A percentile compares a stretch with the other conserved stretches of the same genome.
phyloP scores from a whole-genome alignment of 2,329 filamentous ascomycete genomes.

The Beauveria caledonica region DNA sequence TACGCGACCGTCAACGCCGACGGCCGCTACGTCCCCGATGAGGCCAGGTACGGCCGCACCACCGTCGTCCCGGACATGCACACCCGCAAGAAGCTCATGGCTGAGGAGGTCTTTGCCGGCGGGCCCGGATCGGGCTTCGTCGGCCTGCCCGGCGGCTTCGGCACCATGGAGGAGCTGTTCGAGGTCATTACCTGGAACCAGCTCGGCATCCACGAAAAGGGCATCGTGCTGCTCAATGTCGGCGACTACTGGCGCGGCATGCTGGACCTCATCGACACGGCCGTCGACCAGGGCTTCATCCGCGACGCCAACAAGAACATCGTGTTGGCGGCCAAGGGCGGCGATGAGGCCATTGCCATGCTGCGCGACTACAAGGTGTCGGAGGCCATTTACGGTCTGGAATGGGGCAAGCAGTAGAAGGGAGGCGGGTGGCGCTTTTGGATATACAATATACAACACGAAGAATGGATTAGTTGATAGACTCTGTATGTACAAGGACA shows the following conservation, averaged over 20 bases:
- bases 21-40: conserved; percentile 53
- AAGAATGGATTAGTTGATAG: background rate
- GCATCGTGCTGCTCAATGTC: conserved; percentile 77
- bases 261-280: conserved; percentile 69
- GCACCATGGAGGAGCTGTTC: conserved; percentile 92
- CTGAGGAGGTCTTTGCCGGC: conserved; percentile 71
- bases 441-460: background rate
- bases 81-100: conserved; percentile 91
- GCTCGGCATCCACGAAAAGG: conserved; percentile 77
- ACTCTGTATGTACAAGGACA: background rate
- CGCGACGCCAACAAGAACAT: conserved; percentile 63
- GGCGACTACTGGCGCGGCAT: conserved; percentile 90
- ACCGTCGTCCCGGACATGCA: conserved; percentile 96
- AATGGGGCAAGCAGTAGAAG: conserved; percentile 63
- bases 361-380: conserved; percentile 70
- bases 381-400: conserved; percentile 66
- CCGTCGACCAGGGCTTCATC: conserved; percentile 72
- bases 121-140: conserved; percentile 84
- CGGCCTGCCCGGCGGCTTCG: conserved; percentile 81
- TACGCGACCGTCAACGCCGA: conserved; percentile 37
- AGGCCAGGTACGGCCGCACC: conserved; percentile 65
- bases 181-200: conserved; percentile 93
- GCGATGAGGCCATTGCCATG: conserved; percentile 62
- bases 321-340: conserved; percentile 64
- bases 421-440: background rate